Percentiles rank a stretch among this genome's conserved stretches.
These are phyloP conservation scores for Hemileccinum rubropunctum DNA, from an alignment of 768 basidiomycete species.

Conservation along the genomic window DNA sequence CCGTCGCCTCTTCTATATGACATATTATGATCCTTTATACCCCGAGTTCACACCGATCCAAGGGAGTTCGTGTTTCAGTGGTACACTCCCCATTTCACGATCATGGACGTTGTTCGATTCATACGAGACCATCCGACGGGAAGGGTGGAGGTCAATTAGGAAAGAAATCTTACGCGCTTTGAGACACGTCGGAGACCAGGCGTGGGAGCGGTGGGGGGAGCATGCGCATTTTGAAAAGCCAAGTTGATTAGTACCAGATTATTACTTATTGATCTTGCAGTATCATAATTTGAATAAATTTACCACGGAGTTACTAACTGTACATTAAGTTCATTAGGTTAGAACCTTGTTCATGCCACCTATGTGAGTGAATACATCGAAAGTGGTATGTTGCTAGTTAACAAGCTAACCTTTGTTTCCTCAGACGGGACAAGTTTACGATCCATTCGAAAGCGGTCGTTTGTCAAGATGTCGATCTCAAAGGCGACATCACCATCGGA, in stretches of 20 bases:
- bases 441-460: conserved; percentile 91
- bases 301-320: conserved; percentile 16
- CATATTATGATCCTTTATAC: conserved; percentile 77
- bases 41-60: conserved; percentile 62
- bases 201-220: conserved; percentile 46
- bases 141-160: conserved; percentile 40
- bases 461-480: conserved; percentile 91
- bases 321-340: conserved; percentile 13
- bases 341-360: conserved; percentile 25
- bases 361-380: conserved; percentile 20
- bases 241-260: conserved; percentile 20
- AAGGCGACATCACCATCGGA: conserved; percentile 92
- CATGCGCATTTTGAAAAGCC: conserved; percentile 27
- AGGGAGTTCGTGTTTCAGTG: conserved; percentile 22
- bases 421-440: conserved; percentile 82
- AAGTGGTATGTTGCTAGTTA: background rate
- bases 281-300: conserved; percentile 13
- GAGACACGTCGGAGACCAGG: conserved; percentile 36
- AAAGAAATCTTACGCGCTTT: conserved; percentile 39
- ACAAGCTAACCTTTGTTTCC: background rate
- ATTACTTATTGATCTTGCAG: conserved; percentile 19
- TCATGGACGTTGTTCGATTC: conserved; percentile 39
- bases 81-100: conserved; percentile 35
- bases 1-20: conserved; percentile 61
- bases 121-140: conserved; percentile 37